These are phyloP conservation scores for Boletus tylopilopsis DNA, from an alignment of 768 basidiomycete species.

Conservation along the genomic window DNA sequence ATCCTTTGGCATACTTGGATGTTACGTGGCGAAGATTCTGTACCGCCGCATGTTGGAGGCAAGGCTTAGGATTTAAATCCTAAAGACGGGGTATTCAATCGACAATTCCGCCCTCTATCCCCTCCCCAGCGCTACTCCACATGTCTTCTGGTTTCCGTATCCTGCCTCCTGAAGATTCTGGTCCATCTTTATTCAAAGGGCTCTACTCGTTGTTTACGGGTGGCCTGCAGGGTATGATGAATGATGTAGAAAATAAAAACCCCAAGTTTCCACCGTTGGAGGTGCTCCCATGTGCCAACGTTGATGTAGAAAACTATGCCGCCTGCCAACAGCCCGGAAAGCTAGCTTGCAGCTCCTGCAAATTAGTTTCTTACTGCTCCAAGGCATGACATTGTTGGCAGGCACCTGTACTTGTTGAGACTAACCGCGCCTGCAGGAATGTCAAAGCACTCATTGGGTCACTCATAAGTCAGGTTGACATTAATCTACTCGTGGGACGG, in stretches of 20 bases:
- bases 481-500: background rate
- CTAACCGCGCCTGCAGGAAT: slow-evolving; percentile 26
- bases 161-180: slow-evolving; percentile 16
- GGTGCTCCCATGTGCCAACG: slow-evolving; percentile 36
- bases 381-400: slow-evolving; percentile 13
- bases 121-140: background rate
- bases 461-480: slow-evolving; percentile 35
- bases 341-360: slow-evolving; percentile 30
- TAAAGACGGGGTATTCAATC: background rate
- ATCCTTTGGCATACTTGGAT: slow-evolving; percentile 11
- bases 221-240: slow-evolving; percentile 12
- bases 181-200: slow-evolving; percentile 4
- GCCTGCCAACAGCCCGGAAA: slow-evolving; percentile 32
- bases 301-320: slow-evolving; percentile 19
- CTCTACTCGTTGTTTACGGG: slow-evolving; percentile 12
- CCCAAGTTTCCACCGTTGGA: slow-evolving; percentile 26
- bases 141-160: slow-evolving; percentile 16
- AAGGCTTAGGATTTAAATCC: slow-evolving; percentile 15
- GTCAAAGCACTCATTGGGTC: slow-evolving; percentile 41
- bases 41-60: slow-evolving; percentile 18
- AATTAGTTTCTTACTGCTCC: slow-evolving; percentile 44
- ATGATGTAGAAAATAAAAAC: slow-evolving; percentile 1
- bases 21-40: background rate
- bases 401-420: background rate
- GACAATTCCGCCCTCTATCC: background rate